Base-by-base conservation (phyloP, 208 protist species). In the Wallacemonas rigidus region DNA sequence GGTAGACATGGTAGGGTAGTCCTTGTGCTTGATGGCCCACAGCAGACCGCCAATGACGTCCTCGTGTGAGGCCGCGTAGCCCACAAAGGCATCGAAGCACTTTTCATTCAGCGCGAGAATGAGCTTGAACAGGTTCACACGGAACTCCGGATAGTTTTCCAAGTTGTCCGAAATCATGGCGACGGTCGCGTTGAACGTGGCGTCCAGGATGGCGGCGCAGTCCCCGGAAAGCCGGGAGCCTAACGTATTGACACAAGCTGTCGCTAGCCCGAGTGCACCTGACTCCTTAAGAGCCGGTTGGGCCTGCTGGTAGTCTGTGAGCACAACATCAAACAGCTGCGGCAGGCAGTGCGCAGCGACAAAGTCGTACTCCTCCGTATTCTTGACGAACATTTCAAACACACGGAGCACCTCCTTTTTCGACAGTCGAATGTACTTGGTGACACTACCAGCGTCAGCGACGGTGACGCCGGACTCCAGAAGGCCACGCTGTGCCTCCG, bases 1-100 rank as follows among this genome's bases (percentile, higher is more conserved):
- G 6, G 87, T 93, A 1, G 77, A 83, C 90, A 95, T 93, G 40
- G 98, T 98, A 48, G 98, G 94, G 69, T 94, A 93, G 80, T 99
- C 98, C 2, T 90, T 98, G 87, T 99, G 98, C 79, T 99, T 98
- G 72, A 99, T 97, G 0, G 97, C 98, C 98, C 98, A 99, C 45
- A 99, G 83, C 77, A 99, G 94, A 35, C 92, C 95, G 48, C 98
- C 95, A 43, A 99, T 87, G 11, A 99, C 80, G 63, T 91, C 81
- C 64, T 86, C 89, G 71, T 92, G 80, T 0, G 74, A 69, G 17
- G 87, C 74, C 14, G 75, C 80, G 79, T 95, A 95, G 35, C 45
- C 57, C 14, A 98, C 71, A 74, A 96, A 97, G 2, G 88, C 82
- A 47, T 70, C 70, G 74, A 99, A 99, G 79, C 98, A 99, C 73